Percentiles rank a stretch among this genome's conserved stretches.
These are phyloP conservation scores for Apiotrichum laibachii DNA, from an alignment of 1,284 basidiomycete genomes.

Conservation along the genomic window DNA sequence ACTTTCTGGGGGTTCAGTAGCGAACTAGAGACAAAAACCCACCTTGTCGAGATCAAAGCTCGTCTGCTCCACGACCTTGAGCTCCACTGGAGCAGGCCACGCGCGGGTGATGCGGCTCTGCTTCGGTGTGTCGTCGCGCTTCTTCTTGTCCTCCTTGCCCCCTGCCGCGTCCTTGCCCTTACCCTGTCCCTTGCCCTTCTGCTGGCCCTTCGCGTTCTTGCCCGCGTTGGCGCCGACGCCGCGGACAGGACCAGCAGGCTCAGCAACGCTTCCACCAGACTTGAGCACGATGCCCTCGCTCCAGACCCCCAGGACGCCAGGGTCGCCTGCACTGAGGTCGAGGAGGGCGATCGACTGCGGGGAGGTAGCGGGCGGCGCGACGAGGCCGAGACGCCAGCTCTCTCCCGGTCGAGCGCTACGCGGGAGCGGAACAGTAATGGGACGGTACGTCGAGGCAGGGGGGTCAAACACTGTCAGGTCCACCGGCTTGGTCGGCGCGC, in stretches of 20 bases:
- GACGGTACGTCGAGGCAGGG: conserved; percentile 66
- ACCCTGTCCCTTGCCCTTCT: conserved; percentile 16
- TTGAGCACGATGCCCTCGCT: conserved; percentile 42
- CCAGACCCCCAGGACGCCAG: conserved; percentile 42
- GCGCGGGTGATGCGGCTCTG: conserved; percentile 68
- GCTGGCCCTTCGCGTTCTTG: conserved; percentile 12
- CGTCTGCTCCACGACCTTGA: conserved; percentile 70
- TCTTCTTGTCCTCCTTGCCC: conserved; percentile 31
- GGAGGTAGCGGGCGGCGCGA: conserved; percentile 25
- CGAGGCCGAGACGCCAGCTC: conserved; percentile 64
- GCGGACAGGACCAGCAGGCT: conserved; percentile 2
- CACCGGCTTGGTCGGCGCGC: conserved; percentile 26
- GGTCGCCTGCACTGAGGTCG: conserved; percentile 6
- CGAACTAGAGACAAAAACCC: conserved; percentile 20
- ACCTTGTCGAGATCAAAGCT: conserved; percentile 89
- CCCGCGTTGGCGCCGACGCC: conserved; percentile 6
- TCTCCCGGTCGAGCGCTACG: conserved; percentile 57
- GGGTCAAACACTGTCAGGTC: conserved; percentile 69
- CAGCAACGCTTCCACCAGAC: conserved; percentile 10
- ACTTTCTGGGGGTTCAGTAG: conserved; percentile 63
- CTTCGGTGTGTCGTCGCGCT: conserved; percentile 53
- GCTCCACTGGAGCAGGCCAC: conserved; percentile 53
- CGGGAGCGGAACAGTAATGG: conserved; percentile 65
- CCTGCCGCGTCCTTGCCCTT: conserved; percentile 24
- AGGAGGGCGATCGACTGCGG: conserved; percentile 1